A percentile compares a stretch with the other conserved stretches of the same genome.
Conservation (phyloP, 2,329 filamentous ascomycete genomes). For the Neopestalotiopsis sp. region DNA sequence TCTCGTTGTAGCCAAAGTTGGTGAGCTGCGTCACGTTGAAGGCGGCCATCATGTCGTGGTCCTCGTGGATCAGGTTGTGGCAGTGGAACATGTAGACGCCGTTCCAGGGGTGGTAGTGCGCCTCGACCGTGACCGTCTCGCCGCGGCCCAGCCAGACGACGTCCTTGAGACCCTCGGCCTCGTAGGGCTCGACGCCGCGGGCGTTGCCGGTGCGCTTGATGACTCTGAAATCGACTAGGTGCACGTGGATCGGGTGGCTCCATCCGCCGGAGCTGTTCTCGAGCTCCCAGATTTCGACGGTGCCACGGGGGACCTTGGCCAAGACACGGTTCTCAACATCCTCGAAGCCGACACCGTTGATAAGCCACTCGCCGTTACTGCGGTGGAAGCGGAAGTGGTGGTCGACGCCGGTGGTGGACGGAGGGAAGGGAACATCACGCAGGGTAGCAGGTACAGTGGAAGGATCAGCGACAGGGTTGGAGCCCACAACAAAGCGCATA, state of each 20-base stretch:
- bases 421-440: conserved; percentile 44
- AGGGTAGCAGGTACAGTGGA: conserved; percentile 40
- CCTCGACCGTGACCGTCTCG: conserved; percentile 56
- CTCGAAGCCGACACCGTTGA: conserved; percentile 53
- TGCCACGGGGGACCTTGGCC: conserved; percentile 50
- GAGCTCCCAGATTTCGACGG: conserved; percentile 54
- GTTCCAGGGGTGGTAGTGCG: conserved; percentile 57
- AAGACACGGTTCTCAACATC: conserved; percentile 52
- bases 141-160: conserved; percentile 58
- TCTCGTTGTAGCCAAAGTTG: conserved; percentile 44
- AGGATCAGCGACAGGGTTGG: conserved; percentile 39
- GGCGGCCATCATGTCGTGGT: conserved; percentile 51
- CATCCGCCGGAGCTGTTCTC: conserved; percentile 55
- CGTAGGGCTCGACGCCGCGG: conserved; percentile 53
- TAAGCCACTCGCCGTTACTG: conserved; percentile 49
- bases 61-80: conserved; percentile 51
- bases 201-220: conserved; percentile 50
- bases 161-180: conserved; percentile 60
- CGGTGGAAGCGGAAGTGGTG: conserved; percentile 52
- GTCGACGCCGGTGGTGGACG: conserved; percentile 41
- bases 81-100: conserved; percentile 58
- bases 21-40: conserved; percentile 47
- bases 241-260: conserved; percentile 61
- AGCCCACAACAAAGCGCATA: conserved; percentile 56
- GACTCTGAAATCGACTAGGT: conserved; percentile 63